Evolutionary conservation across 1,139 yeast species (phyloP).

Genomic region (Sugiyamaella xylanicola): DNA sequence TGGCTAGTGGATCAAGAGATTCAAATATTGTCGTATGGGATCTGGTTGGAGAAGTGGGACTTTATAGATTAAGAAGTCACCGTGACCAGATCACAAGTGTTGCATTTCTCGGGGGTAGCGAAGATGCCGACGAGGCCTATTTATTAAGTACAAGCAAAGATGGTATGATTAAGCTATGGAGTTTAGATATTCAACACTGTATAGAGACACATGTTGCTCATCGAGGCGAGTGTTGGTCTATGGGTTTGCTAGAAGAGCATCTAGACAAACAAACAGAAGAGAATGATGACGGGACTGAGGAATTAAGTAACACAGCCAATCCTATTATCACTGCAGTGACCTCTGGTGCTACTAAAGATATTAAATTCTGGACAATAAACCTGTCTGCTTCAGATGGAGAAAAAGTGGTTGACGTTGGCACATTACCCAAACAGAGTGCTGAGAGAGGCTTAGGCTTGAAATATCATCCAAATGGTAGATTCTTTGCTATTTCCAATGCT

Average conservation of each 20-base stretch:
- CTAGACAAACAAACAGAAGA: conserved; percentile 29
- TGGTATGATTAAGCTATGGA: conserved; percentile 93
- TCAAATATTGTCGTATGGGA: conserved; percentile 91
- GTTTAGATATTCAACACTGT: conserved; percentile 83
- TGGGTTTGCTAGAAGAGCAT: conserved; percentile 49
- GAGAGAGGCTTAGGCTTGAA: conserved; percentile 67
- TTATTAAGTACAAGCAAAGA: conserved; percentile 80
- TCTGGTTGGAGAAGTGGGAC: conserved; percentile 86
- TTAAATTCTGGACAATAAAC: conserved; percentile 78
- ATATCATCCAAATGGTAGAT: conserved; percentile 50
- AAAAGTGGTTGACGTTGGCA: conserved; percentile 64
- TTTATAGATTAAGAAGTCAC: conserved; percentile 84
- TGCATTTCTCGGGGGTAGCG: conserved; percentile 43
- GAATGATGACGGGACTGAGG: conserved; percentile 8
- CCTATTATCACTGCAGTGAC: conserved; percentile 49
- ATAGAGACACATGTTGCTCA: conserved; percentile 94
- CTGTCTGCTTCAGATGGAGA: conserved; percentile 49
- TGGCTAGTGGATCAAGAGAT: conserved; percentile 86
- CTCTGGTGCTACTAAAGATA: conserved; percentile 77
- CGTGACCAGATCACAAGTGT: conserved; percentile 85
- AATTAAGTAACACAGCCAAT: background rate
- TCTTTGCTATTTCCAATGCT: conserved; percentile 71
- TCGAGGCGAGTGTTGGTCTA: conserved; percentile 88
- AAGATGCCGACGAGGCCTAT: conserved; percentile 51
- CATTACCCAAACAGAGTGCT: conserved; percentile 75